These are phyloP conservation scores for Globisporangium takayamanum DNA, from an alignment of 352 stramenopile genomes.

Conservation along the genomic window DNA sequence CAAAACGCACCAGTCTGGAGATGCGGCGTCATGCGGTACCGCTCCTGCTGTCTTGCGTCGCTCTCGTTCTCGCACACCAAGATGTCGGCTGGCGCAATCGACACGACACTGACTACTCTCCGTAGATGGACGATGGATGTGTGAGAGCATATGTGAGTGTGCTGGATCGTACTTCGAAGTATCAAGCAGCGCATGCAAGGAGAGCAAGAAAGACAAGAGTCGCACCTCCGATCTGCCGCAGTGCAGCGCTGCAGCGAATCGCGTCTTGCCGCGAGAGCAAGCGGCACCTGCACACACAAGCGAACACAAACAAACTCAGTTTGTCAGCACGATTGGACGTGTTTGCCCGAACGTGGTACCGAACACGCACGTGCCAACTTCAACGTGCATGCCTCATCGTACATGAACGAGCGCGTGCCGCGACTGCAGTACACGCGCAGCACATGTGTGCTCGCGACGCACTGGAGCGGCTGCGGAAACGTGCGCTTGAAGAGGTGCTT, in stretches of 20 bases:
- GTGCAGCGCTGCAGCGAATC: constrained; percentile 1
- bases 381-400: constrained; percentile 19
- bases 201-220: not conserved
- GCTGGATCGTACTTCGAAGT: too few relatives aligned
- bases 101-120: not conserved
- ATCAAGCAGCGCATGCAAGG: too few relatives aligned
- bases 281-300: constrained; percentile 7
- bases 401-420: constrained; percentile 40
- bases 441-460: constrained; percentile 28
- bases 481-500: constrained; percentile 31
- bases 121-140: too few relatives aligned
- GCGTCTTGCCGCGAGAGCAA: constrained; percentile 11
- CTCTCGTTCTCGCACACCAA: not conserved
- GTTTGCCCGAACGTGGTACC: not conserved
- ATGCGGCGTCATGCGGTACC: too few relatives aligned
- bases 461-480: constrained; percentile 51
- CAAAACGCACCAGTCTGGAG: too few relatives aligned
- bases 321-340: not conserved
- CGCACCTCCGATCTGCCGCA: constrained; percentile 15
- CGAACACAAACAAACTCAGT: not conserved
- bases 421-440: constrained; percentile 43
- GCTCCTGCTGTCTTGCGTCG: too few relatives aligned
- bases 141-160: too few relatives aligned
- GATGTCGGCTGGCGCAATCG: not conserved
- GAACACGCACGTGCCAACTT: constrained; percentile 4